These are phyloP conservation scores for Tolypocladium sp. DNA, from an alignment of 2,329 filamentous ascomycete genomes.

Conservation along the genomic window DNA sequence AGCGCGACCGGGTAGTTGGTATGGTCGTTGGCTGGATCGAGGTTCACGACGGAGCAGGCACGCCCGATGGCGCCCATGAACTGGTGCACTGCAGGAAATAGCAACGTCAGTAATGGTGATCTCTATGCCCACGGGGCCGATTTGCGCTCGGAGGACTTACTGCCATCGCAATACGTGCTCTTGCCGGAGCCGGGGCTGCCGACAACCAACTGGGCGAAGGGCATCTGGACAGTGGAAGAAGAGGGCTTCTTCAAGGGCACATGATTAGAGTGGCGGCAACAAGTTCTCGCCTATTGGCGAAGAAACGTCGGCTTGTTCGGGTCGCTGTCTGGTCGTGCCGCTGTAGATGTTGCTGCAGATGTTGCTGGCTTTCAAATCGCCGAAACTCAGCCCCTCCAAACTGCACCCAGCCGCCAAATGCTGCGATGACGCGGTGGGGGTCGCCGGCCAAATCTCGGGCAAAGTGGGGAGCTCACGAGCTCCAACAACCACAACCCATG, in stretches of 20 bases:
- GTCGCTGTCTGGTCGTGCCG: background rate
- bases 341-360: background rate
- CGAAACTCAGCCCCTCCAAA: background rate
- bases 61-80: slow-evolving; percentile 94
- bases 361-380: background rate
- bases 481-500: slow-evolving; percentile 6
- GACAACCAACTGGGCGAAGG: slow-evolving; percentile 70
- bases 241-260: slow-evolving; percentile 12
- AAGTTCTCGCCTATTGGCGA: background rate
- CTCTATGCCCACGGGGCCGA: background rate
- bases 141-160: slow-evolving; percentile 31
- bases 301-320: background rate
- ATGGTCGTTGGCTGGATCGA: slow-evolving; percentile 93
- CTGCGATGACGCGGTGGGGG: background rate
- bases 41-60: slow-evolving; percentile 89
- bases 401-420: background rate
- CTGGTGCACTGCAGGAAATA: slow-evolving; percentile 62
- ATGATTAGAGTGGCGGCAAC: slow-evolving; percentile 7
- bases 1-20: slow-evolving; percentile 83
- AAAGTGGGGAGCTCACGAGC: slow-evolving; percentile 1
- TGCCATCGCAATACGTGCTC: slow-evolving; percentile 97
- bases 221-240: slow-evolving; percentile 30
- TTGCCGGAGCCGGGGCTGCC: slow-evolving; percentile 95
- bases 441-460: slow-evolving; percentile 4
- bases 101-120: background rate